Percentiles rank a stretch among this genome's conserved stretches.
phyloP scores from a whole-genome alignment of 495 filamentous ascomycete genomes.

The Talaromyces trachyspermus region DNA sequence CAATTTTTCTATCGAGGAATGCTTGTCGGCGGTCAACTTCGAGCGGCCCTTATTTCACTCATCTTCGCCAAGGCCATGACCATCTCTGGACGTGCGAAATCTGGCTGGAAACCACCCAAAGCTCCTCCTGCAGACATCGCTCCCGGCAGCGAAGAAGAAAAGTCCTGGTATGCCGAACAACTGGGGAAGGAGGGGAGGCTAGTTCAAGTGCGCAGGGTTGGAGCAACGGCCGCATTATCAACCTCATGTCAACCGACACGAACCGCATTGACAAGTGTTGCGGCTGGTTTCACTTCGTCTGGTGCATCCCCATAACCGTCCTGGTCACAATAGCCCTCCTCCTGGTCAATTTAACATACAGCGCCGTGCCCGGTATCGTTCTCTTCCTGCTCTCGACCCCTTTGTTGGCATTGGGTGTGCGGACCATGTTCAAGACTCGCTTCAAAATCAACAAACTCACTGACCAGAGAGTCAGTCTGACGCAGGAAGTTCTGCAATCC shows the following conservation, averaged over 20 bases:
- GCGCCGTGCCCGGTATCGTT: constrained; percentile 79
- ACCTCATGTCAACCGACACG: constrained; percentile 89
- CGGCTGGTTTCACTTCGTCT: constrained; percentile 82
- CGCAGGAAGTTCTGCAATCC: constrained; percentile 84
- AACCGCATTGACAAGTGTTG: constrained; percentile 81
- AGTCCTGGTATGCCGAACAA: constrained; percentile 44
- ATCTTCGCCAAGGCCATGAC: constrained; percentile 81
- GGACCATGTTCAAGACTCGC: constrained; percentile 60
- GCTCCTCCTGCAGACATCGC: constrained; percentile 26
- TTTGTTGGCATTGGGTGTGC: constrained; percentile 63
- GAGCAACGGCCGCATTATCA: constrained; percentile 84
- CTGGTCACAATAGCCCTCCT: constrained; percentile 71
- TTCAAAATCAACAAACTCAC: constrained; percentile 83
- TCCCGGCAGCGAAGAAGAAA: constrained; percentile 13
- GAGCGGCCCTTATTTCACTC: constrained; percentile 64
- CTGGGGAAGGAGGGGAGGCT: constrained; percentile 26
- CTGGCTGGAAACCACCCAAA: constrained; percentile 42
- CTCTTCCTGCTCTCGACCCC: constrained; percentile 73
- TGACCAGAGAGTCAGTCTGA: constrained; percentile 84
- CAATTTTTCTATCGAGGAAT: constrained; percentile 83
- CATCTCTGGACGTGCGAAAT: constrained; percentile 70
- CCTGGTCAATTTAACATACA: constrained; percentile 79
- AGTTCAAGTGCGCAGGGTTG: constrained; percentile 50
- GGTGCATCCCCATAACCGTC: constrained; percentile 74
- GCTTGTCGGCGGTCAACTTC: constrained; percentile 69